phyloP scores from a whole-genome alignment of 441 rosid species.

The Gossypium schwendimanii region DNA sequence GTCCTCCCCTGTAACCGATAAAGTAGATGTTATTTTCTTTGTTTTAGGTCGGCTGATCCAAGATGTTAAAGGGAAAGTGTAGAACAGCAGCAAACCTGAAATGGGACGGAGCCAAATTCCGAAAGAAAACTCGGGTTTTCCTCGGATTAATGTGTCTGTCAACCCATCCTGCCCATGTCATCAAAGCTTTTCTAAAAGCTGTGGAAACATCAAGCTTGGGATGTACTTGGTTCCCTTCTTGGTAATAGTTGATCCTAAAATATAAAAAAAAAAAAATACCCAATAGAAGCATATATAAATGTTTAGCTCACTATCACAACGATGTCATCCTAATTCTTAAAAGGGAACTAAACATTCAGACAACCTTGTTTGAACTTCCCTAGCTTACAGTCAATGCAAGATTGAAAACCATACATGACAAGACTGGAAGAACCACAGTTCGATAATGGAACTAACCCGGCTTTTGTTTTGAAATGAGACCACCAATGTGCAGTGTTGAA shows the following conservation, averaged over 20 bases:
- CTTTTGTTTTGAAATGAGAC: slow-evolving; percentile 86
- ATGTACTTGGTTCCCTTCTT: slow-evolving; percentile 62
- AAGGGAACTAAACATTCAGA: not conserved
- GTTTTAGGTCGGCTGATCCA: not conserved
- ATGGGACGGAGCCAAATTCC: slow-evolving; percentile 80
- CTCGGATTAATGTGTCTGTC: slow-evolving; percentile 53
- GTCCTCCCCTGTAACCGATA: slow-evolving; percentile 52
- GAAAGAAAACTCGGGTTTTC: slow-evolving; percentile 71
- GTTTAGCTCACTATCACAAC: not conserved
- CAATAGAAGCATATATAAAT: not conserved
- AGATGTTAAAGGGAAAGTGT: not conserved
- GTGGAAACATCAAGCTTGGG: slow-evolving; percentile 62
- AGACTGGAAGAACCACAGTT: not conserved
- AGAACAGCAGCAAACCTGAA: slow-evolving; percentile 50
- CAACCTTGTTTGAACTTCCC: not conserved
- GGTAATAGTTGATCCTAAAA: slow-evolving; percentile 58
- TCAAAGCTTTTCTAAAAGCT: slow-evolving; percentile 73
- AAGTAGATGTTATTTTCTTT: not conserved
- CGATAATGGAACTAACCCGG: slow-evolving; percentile 54
- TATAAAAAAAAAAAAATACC: too few species aligned
- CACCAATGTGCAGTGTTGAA: slow-evolving; percentile 98
- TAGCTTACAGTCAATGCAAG: not conserved
- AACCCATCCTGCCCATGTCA: slow-evolving; percentile 86
- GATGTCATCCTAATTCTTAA: not conserved
- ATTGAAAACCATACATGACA: not conserved